Evolutionary conservation across 371 early-diverging fungal species (phyloP).

Genomic region (Aphelidium insulamus): DNA sequence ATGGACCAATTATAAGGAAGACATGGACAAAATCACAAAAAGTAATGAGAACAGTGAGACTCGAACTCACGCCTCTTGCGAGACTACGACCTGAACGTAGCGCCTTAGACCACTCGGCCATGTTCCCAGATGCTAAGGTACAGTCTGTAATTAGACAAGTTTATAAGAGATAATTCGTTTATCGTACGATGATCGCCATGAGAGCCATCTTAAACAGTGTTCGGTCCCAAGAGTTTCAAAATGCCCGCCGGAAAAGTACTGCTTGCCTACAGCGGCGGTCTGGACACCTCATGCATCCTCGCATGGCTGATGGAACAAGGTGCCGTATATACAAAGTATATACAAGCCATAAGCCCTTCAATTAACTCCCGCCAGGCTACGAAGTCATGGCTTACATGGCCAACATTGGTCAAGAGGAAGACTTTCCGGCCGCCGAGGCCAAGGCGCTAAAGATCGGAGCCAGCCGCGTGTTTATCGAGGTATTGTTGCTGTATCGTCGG

Average conservation of each 20-base stretch:
- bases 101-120: no score
- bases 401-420: slow-evolving; percentile 94
- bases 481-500: slow-evolving; percentile 6
- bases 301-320: slow-evolving; percentile 91
- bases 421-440: slow-evolving; percentile 72
- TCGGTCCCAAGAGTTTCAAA: neutral
- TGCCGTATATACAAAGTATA: slow-evolving; percentile 5
- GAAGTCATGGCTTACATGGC: slow-evolving; percentile 93
- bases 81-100: no score
- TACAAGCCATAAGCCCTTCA: neutral
- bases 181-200: no score
- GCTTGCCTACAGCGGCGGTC: slow-evolving; percentile 91
- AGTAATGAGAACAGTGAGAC: no score
- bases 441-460: slow-evolving; percentile 88
- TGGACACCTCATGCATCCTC: slow-evolving; percentile 93
- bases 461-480: slow-evolving; percentile 79
- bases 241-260: slow-evolving; percentile 44
- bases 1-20: no score
- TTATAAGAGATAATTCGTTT: no score
- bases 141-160: no score
- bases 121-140: no score
- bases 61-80: no score
- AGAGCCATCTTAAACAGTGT: no score
- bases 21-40: no score
- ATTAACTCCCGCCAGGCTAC: no score